Conservation (phyloP, 345 rosid genomes). For the Eucalyptus paniculata region DNA sequence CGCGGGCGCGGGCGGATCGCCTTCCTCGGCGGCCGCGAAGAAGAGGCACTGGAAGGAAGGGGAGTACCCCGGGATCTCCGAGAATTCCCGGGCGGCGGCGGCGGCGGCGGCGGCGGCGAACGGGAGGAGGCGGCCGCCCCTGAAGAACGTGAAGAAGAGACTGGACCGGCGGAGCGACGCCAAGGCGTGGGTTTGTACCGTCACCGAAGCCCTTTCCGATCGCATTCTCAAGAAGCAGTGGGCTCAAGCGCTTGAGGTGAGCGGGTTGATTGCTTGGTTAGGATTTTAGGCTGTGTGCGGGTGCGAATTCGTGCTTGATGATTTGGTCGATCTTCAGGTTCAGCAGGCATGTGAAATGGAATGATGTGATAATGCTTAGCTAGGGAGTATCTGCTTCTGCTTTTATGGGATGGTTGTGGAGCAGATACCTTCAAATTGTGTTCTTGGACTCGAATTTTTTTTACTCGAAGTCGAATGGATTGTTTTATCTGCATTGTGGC, state of each 20-base stretch:
- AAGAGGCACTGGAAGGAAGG: conserved; percentile 73
- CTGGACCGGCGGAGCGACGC: conserved; percentile 47
- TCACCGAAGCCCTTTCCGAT: conserved; percentile 73
- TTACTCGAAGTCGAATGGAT: neutral
- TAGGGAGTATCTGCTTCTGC: neutral
- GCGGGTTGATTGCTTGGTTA: neutral
- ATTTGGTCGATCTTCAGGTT: neutral
- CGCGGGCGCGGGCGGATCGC: conserved; percentile 2
- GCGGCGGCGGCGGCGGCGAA: conserved; percentile 1
- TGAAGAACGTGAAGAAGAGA: conserved; percentile 68
- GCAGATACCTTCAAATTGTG: neutral
- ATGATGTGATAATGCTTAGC: neutral
- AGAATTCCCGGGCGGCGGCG: neutral
- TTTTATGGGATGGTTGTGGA: neutral
- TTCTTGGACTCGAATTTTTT: neutral
- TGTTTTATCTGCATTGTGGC: neutral
- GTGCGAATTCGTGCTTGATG: neutral
- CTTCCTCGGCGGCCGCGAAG: conserved; percentile 15
- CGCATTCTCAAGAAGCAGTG: conserved; percentile 66
- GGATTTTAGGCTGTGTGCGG: neutral
- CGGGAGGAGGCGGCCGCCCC: conserved; percentile 21
- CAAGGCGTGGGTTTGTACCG: conserved; percentile 73
- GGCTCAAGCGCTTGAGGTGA: conserved; percentile 73
- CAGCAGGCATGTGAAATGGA: neutral
- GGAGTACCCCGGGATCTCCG: conserved; percentile 62